phyloP scores from a whole-genome alignment of 805 yeast genomes.

The Candida nitratophila region DNA sequence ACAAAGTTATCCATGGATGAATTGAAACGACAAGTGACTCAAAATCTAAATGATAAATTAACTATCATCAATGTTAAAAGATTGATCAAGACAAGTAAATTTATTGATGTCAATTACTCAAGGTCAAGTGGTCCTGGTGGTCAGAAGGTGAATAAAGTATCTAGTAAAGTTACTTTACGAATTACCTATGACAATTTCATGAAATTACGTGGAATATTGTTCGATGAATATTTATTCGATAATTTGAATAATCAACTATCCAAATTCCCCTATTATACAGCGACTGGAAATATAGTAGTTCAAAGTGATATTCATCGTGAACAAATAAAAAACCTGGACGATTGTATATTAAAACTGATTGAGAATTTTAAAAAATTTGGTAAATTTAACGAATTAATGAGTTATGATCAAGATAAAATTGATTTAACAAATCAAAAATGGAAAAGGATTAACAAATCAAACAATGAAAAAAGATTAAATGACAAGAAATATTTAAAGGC shows the following conservation, averaged over 20 bases:
- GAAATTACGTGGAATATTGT: constrained; percentile 36
- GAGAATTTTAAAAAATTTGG: constrained; percentile 29
- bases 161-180: constrained; percentile 34
- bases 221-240: constrained; percentile 29
- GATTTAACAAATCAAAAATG: constrained; percentile 1
- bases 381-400: not conserved
- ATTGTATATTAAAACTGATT: constrained; percentile 39
- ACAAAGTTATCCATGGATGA: too few relatives aligned
- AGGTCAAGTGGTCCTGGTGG: constrained; percentile 57
- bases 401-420: not conserved
- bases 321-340: constrained; percentile 36
- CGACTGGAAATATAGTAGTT: constrained; percentile 19
- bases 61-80: not conserved
- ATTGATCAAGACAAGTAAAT: not conserved
- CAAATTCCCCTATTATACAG: constrained; percentile 7
- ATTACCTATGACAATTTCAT: constrained; percentile 28
- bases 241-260: constrained; percentile 18
- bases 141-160: constrained; percentile 53
- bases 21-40: too few relatives aligned
- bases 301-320: constrained; percentile 27
- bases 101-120: constrained; percentile 33
- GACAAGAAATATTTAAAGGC: not conserved
- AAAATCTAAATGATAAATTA: not conserved
- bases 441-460: constrained; percentile 1
- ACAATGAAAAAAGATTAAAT: not conserved